These are phyloP conservation scores for Schizonepeta tenuifolia DNA, from an alignment of 257 asterid genomes.

Conservation along the genomic window DNA sequence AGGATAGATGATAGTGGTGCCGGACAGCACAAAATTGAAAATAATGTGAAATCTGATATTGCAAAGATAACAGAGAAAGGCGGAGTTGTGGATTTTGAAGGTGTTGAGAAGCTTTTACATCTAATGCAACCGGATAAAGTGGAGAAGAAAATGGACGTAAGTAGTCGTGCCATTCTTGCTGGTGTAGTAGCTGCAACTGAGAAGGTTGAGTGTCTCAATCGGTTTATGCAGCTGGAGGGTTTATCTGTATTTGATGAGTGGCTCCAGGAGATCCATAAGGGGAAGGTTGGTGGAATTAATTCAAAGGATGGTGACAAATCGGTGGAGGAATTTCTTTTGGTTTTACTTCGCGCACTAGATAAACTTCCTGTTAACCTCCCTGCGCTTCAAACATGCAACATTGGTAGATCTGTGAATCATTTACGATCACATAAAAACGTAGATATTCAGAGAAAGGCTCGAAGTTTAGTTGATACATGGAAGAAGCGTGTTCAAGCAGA, in stretches of 20 bases:
- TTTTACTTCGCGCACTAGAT: conserved; percentile 90
- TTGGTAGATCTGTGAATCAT: conserved; percentile 95
- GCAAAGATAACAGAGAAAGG: conserved; percentile 78
- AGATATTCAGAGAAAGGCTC: conserved; percentile 86
- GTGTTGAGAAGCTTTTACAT: conserved; percentile 87
- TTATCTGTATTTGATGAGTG: conserved; percentile 83
- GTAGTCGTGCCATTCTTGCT: conserved; percentile 71
- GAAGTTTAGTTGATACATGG: conserved; percentile 93
- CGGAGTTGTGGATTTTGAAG: conserved; percentile 72
- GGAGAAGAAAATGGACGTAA: conserved; percentile 70
- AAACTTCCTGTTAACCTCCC: conserved; percentile 92
- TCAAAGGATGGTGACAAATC: conserved; percentile 65
- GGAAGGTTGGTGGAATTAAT: conserved; percentile 55
- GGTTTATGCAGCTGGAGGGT: conserved; percentile 84
- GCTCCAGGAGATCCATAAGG: conserved; percentile 94
- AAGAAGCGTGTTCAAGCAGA: conserved; percentile 97
- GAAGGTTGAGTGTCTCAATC: conserved; percentile 73
- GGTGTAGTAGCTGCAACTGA: conserved; percentile 85
- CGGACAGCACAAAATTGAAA: conserved; percentile 48
- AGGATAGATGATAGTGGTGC: conserved; percentile 69
- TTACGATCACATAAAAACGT: conserved; percentile 79
- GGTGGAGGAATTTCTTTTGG: conserved; percentile 78
- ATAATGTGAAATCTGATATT: conserved; percentile 64
- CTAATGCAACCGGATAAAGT: conserved; percentile 69
- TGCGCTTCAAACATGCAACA: conserved; percentile 87